These are phyloP conservation scores for Fusarium sp. DNA, from an alignment of 2,329 filamentous ascomycete genomes.

Conservation along the genomic window DNA sequence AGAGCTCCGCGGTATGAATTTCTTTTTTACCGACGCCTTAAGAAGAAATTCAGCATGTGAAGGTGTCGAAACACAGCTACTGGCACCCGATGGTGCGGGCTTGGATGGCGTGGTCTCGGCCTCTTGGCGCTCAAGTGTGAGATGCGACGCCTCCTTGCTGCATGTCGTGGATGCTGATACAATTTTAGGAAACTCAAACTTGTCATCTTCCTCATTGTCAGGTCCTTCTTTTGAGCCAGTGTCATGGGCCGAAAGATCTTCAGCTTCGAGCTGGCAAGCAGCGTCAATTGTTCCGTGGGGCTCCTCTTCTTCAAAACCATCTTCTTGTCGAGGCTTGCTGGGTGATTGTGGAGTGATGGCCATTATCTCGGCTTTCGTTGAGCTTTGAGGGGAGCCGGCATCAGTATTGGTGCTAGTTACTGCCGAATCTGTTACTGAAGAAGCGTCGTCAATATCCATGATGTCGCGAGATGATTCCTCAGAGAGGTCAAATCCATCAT, in stretches of 20 bases:
- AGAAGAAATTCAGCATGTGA: constrained; percentile 32
- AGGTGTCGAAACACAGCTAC: neutral
- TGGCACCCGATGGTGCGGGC: neutral
- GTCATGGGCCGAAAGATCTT: neutral
- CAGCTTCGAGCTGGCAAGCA: neutral
- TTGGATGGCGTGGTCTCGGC: neutral
- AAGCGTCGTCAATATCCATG: neutral
- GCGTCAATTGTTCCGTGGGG: neutral
- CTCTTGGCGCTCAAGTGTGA: neutral
- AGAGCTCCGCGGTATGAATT: constrained; percentile 38
- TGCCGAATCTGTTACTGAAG: constrained; percentile 3
- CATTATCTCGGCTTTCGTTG: neutral
- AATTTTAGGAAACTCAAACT: neutral
- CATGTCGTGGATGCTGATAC: neutral
- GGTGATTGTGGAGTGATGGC: neutral
- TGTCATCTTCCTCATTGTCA: neutral
- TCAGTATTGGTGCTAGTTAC: constrained; percentile 5
- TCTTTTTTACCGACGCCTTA: constrained; percentile 38
- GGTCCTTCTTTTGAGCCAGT: constrained; percentile 4
- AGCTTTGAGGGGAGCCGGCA: neutral
- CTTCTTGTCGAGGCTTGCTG: neutral
- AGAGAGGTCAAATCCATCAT: constrained; percentile 10
- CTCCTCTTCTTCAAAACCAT: constrained; percentile 1
- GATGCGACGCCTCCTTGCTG: neutral
- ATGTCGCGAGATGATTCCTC: neutral